Evolutionary conservation across 129 eudicot genomes (phyloP).

Genomic region (Chrysanthemum makinoi): DNA sequence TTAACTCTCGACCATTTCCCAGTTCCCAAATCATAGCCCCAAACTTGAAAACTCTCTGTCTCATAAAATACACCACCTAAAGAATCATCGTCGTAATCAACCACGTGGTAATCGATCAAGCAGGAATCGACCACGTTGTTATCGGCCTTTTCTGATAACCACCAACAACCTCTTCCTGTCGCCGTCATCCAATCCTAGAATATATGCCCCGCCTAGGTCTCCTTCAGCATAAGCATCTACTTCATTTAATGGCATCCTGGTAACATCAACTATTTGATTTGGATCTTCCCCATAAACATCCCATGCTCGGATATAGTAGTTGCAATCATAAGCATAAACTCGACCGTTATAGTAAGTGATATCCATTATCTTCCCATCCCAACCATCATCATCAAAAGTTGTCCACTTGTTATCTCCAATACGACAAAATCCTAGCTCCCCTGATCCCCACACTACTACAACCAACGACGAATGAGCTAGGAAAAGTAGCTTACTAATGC

Average conservation of each 20-base stretch:
- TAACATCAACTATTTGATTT: not conserved
- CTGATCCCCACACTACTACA: not conserved
- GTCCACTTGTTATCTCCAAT: not conserved
- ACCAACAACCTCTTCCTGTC: not conserved
- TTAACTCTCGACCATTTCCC: not conserved
- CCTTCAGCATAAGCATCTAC: not conserved
- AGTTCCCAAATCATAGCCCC: not conserved
- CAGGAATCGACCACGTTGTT: not conserved
- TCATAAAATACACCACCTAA: not conserved
- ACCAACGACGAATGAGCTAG: not conserved
- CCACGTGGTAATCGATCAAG: too few species aligned
- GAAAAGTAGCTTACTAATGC: not conserved
- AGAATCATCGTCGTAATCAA: too few species aligned
- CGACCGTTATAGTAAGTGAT: not conserved
- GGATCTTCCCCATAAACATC: not conserved
- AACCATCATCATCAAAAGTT: not conserved
- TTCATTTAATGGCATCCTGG: not conserved
- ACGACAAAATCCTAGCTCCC: not conserved
- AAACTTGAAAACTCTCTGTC: not conserved
- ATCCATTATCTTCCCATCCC: not conserved
- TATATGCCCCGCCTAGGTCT: not conserved
- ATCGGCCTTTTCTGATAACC: not conserved
- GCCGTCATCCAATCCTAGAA: not conserved
- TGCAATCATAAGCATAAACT: not conserved
- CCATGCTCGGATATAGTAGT: not conserved